Conservation (phyloP, 2,329 filamentous ascomycete genomes). For the Capronia epimyces region DNA sequence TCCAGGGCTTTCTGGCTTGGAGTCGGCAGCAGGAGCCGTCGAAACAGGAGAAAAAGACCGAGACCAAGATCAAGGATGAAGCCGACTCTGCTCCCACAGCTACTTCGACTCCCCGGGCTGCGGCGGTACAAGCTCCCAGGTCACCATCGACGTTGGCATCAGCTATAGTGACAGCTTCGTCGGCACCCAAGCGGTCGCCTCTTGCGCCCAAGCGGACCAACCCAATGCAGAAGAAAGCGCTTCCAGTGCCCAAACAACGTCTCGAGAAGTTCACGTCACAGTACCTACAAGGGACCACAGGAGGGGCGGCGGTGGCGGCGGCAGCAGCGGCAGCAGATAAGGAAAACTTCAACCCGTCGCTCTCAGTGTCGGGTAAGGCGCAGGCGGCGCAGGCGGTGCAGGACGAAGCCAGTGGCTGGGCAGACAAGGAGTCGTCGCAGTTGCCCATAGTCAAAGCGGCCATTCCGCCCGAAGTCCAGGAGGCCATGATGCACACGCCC, state of each 20-base stretch:
- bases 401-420: not conserved
- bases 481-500: constrained; percentile 28
- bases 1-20: constrained; percentile 28
- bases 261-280: constrained; percentile 15
- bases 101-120: not conserved
- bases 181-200: constrained; percentile 20
- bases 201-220: constrained; percentile 25
- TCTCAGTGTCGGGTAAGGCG: not conserved
- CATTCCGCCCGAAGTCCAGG: constrained; percentile 28
- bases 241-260: constrained; percentile 26
- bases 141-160: not conserved
- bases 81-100: not conserved
- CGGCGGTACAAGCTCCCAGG: not conserved
- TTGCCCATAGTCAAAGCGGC: constrained; percentile 13
- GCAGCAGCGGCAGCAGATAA: constrained; percentile 11
- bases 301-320: not conserved
- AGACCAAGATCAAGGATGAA: not conserved
- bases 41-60: constrained; percentile 10
- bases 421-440: not conserved
- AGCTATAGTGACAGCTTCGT: not conserved
- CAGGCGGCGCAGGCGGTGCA: not conserved
- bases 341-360: constrained; percentile 23
- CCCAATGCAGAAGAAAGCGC: constrained; percentile 23
- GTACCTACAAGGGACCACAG: too few relatives aligned
- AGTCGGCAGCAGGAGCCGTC: constrained; percentile 7